Percentiles rank a stretch among this genome's conserved stretches.
phyloP scores from a whole-genome alignment of 176 grass and related monocot species.

The Oryza brachyantha region DNA sequence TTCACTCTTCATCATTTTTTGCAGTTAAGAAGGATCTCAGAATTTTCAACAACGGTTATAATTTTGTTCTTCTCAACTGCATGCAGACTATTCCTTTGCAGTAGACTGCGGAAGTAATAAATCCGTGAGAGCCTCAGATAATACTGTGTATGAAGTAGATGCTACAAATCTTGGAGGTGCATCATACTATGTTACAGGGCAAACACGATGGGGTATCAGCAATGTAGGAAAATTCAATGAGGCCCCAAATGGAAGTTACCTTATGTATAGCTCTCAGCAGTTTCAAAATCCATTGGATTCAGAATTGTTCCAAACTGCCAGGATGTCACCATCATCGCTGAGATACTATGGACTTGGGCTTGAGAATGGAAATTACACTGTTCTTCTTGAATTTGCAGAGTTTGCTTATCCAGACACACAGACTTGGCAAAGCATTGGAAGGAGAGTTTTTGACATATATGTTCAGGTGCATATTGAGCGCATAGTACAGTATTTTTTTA shows the following conservation, averaged over 20 bases:
- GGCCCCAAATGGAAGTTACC: slow-evolving; percentile 31
- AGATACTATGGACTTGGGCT: slow-evolving; percentile 92
- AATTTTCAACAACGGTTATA: neutral
- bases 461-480: too few species aligned
- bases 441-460: slow-evolving; percentile 87
- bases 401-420: slow-evolving; percentile 32
- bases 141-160: slow-evolving; percentile 56
- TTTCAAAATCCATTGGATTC: slow-evolving; percentile 59
- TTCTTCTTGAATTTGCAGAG: slow-evolving; percentile 70
- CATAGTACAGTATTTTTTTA: too few species aligned
- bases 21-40: neutral
- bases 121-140: slow-evolving; percentile 45
- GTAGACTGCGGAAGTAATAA: slow-evolving; percentile 55
- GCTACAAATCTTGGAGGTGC: slow-evolving; percentile 41
- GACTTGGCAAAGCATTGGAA: slow-evolving; percentile 58
- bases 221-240: slow-evolving; percentile 65
- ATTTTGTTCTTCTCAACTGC: neutral
- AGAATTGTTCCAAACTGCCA: slow-evolving; percentile 59
- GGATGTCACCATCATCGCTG: slow-evolving; percentile 78
- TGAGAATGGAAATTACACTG: slow-evolving; percentile 91
- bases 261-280: slow-evolving; percentile 30
- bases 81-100: slow-evolving; percentile 73
- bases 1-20: slow-evolving; percentile 4
- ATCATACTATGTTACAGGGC: slow-evolving; percentile 56
- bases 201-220: slow-evolving; percentile 69